Conservation (phyloP, 192 early-diverging fungal genomes). For the Backusella psychrophila region DNA sequence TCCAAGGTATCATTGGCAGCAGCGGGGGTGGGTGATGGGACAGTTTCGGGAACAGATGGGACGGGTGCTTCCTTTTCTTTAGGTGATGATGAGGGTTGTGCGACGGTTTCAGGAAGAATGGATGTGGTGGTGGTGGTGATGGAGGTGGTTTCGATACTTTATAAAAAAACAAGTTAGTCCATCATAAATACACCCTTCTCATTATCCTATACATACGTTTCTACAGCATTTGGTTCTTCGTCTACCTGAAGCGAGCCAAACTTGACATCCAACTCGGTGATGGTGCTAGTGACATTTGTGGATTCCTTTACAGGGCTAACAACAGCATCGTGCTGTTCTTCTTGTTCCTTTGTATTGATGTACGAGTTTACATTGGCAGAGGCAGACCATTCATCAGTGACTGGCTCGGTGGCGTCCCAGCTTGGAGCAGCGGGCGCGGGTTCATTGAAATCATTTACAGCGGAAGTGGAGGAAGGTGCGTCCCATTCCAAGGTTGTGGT, state of each 20-base stretch:
- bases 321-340: slow-evolving; percentile 1
- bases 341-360: slow-evolving; percentile 12
- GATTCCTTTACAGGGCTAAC: slow-evolving; percentile 50
- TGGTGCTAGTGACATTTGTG: slow-evolving; percentile 72
- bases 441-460: not conserved
- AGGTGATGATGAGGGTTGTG: not conserved
- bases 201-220: not conserved
- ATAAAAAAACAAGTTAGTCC: not conserved
- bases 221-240: slow-evolving; percentile 43
- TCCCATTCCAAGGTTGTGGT: slow-evolving; percentile 19
- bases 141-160: not conserved
- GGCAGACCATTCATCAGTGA: slow-evolving; percentile 23
- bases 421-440: not conserved
- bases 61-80: not conserved
- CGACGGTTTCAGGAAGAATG: not conserved
- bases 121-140: not conserved
- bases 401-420: slow-evolving; percentile 13
- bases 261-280: slow-evolving; percentile 69
- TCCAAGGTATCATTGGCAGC: not conserved
- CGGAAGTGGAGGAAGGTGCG: not conserved
- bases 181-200: not conserved
- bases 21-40: not conserved
- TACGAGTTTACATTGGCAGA: not conserved
- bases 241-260: slow-evolving; percentile 81
- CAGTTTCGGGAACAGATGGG: slow-evolving; percentile 8